A percentile compares a stretch with the other conserved stretches of the same genome.
Conservation (phyloP, 768 basidiomycete species). For the Naganishia vishniacii region DNA sequence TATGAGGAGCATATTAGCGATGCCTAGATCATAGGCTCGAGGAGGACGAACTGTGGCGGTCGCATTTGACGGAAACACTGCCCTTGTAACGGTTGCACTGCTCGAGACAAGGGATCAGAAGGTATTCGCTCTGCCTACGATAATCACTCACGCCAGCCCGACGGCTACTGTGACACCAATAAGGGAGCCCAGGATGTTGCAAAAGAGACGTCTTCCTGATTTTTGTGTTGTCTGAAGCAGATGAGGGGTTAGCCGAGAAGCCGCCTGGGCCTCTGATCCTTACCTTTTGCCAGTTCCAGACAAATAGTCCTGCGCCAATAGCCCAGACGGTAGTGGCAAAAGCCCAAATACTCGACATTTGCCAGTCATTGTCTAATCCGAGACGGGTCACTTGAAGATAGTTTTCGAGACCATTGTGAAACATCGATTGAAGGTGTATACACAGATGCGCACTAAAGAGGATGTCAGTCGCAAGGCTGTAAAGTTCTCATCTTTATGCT, state of each 20-base stretch:
- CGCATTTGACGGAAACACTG: background rate
- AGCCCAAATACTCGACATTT: conserved; percentile 14
- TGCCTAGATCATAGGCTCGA: too few species aligned
- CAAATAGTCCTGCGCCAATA: background rate
- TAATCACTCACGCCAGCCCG: conserved; percentile 3
- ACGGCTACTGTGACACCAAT: background rate
- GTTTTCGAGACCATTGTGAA: background rate
- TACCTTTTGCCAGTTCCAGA: conserved; percentile 6
- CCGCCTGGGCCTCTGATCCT: background rate
- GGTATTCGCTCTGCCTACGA: too few species aligned
- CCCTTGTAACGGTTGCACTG: background rate
- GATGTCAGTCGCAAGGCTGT: background rate
- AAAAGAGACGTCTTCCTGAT: too few species aligned
- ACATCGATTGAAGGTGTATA: conserved; percentile 2
- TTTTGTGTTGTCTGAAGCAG: background rate
- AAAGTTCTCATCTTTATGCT: background rate
- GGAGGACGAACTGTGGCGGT: background rate
- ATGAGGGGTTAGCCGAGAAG: background rate
- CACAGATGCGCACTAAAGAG: background rate
- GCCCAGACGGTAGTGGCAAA: background rate
- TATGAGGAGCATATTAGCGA: too few species aligned
- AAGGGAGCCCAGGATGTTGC: background rate
- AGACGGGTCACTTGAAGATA: conserved; percentile 1
- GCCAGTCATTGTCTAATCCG: conserved; percentile 9
- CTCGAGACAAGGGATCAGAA: too few species aligned